These are phyloP conservation scores for Alternaria burnsii DNA, from an alignment of 2,329 filamentous ascomycete genomes.

Conservation along the genomic window DNA sequence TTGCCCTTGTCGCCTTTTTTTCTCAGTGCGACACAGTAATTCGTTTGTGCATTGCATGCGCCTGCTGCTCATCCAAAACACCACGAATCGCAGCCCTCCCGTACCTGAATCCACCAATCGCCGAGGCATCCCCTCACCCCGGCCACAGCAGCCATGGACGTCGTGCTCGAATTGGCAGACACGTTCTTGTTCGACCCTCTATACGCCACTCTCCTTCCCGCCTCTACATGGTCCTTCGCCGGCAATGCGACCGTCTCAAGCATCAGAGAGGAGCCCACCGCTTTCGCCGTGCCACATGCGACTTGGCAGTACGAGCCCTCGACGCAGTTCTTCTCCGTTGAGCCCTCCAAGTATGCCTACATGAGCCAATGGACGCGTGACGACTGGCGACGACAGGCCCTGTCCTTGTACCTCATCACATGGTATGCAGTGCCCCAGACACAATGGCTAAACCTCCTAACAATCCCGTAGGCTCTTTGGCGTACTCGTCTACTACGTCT, in stretches of 20 bases:
- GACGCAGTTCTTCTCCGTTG: conserved; percentile 72
- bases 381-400: conserved; percentile 75
- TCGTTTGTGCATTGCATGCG: conserved; percentile 4
- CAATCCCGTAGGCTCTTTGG: conserved; percentile 79
- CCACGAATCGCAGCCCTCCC: conserved; percentile 29
- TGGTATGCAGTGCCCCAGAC: conserved; percentile 65
- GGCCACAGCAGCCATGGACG: conserved; percentile 72
- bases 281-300: conserved; percentile 34
- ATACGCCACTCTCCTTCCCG: conserved; percentile 76
- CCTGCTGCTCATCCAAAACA: conserved; percentile 8
- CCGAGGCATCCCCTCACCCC: conserved; percentile 19
- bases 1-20: background rate
- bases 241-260: conserved; percentile 67
- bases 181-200: conserved; percentile 81
- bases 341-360: conserved; percentile 79
- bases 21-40: background rate
- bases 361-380: conserved; percentile 80
- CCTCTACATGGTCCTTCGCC: conserved; percentile 55
- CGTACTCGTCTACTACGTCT: conserved; percentile 82
- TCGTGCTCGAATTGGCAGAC: conserved; percentile 86
- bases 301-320: conserved; percentile 76
- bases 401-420: conserved; percentile 83
- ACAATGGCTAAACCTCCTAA: conserved; percentile 15
- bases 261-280: conserved; percentile 51
- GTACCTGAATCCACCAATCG: conserved; percentile 29